Evolutionary conservation across 805 yeast genomes (phyloP), one percentile per base, ranked within the genome.

Genomic region (Metschnikowia drakensbergensis): DNA sequence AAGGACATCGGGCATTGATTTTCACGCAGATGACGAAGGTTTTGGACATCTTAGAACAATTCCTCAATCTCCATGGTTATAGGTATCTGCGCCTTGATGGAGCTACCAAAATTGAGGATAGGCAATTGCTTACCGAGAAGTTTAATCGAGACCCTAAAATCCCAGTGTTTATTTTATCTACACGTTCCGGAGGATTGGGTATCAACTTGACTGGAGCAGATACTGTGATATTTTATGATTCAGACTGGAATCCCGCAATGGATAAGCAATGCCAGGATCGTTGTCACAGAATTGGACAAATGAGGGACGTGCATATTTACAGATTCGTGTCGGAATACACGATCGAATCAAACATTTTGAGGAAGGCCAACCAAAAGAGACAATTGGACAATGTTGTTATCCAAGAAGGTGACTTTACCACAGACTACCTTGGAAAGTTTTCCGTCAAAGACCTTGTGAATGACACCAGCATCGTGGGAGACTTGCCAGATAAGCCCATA

Each of bases 221-320:
- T 62, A 94, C 99, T 0, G 99, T 94, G 38, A 89, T 94, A 6
- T 95, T 94, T 69, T 94, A 95, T 65, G 99, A 94, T 67, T 89
- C 97, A 2, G 99, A 92, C 68, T 92, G 99, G 99, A 94, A 94
- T 63, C 99, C 99, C 2, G 96, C 98, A 1, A 94, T 94, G 97
- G 99, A 94, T 66, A 89, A 90, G 63, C 99, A 94, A 68, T 94
- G 99, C 70, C 99, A 94, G 68, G 99, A 94, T 69, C 83, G 99
- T 66, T 94, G 98, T 69, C 99, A 94, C 66, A 85, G 99, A 74
- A 94, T 94, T 65, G 99, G 99, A 5, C 99, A 94, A 66, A 89
- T 96, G 13, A 78, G 99, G 61, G 99, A 94, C 64, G 99, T 94
- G 32, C 99, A 94, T 66, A 94, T 94, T 49, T 94, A 95, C 71